Percentiles rank a stretch among this genome's conserved stretches.
Evolutionary conservation across 140 eudicot species (phyloP).

Genomic region (Senecio squalidus): DNA sequence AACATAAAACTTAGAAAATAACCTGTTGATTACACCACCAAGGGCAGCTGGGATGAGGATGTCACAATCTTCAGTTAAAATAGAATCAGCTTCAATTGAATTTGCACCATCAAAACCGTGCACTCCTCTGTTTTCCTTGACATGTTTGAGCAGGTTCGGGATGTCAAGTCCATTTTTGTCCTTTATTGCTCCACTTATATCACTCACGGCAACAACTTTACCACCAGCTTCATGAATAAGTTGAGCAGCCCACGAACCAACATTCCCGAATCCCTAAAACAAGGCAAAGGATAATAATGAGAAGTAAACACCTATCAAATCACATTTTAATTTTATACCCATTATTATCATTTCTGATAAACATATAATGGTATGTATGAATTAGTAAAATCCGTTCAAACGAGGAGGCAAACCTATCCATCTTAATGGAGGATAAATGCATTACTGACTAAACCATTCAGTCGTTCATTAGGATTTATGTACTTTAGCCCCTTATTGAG

Average conservation of each 20-base stretch:
- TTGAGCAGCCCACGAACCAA: conserved; percentile 97
- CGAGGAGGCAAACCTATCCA: background rate
- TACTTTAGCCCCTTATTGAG: too few species aligned
- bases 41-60: conserved; percentile 97
- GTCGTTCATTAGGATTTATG: too few species aligned
- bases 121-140: conserved; percentile 62
- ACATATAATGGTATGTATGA: too few species aligned
- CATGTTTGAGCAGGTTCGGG: conserved; percentile 64
- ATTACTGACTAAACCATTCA: too few species aligned
- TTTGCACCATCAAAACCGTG: conserved; percentile 74
- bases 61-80: conserved; percentile 88
- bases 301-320: too few species aligned
- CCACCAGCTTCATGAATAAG: conserved; percentile 84
- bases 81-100: conserved; percentile 54
- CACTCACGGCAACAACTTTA: conserved; percentile 89
- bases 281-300: background rate
- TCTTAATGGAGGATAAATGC: too few species aligned
- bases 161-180: conserved; percentile 75
- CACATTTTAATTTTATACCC: too few species aligned
- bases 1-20: background rate
- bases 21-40: conserved; percentile 95
- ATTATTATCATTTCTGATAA: too few species aligned
- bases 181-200: conserved; percentile 84
- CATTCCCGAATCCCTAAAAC: conserved; percentile 91
- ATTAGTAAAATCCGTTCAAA: too few species aligned